Evolutionary conservation across 1,284 basidiomycete species (phyloP).

Genomic region (Gomphus bonarii): DNA sequence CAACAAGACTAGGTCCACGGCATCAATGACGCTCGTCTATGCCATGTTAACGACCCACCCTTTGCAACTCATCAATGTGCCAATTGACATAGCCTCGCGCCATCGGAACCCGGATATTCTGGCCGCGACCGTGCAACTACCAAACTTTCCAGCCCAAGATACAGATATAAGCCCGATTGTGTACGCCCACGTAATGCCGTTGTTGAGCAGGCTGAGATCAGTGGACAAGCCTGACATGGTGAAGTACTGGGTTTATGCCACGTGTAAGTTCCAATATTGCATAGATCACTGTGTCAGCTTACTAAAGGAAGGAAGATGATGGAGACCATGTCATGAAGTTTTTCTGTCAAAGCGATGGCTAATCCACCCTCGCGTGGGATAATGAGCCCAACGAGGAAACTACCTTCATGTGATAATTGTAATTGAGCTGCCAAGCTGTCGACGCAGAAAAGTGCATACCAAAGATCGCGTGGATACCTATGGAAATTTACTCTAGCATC

Average conservation of each 20-base stretch:
- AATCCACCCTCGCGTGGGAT: slow-evolving; percentile 61
- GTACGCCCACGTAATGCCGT: slow-evolving; percentile 43
- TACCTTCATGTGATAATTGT: slow-evolving; percentile 26
- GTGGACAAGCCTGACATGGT: slow-evolving; percentile 41
- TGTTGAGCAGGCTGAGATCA: slow-evolving; percentile 38
- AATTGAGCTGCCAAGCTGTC: slow-evolving; percentile 8
- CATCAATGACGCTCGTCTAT: not conserved
- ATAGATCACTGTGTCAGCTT: slow-evolving; percentile 14
- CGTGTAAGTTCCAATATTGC: not conserved
- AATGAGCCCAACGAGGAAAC: slow-evolving; percentile 54
- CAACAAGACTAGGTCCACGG: slow-evolving; percentile 23
- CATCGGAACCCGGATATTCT: slow-evolving; percentile 30
- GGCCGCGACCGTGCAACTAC: slow-evolving; percentile 31
- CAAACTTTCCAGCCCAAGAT: slow-evolving; percentile 37
- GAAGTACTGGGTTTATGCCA: slow-evolving; percentile 26
- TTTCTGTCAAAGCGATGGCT: slow-evolving; percentile 50
- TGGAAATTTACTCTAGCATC: slow-evolving; percentile 14
- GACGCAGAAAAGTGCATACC: slow-evolving; percentile 29
- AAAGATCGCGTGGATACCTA: slow-evolving; percentile 75
- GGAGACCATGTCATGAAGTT: slow-evolving; percentile 51
- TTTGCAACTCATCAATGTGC: slow-evolving; percentile 49
- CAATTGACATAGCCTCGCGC: slow-evolving; percentile 43
- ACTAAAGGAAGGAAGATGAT: slow-evolving; percentile 56
- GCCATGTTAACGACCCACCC: slow-evolving; percentile 23
- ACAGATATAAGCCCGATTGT: slow-evolving; percentile 37